Conservation (phyloP, 1,284 basidiomycete species). For the Tranzscheliella williamsii region DNA sequence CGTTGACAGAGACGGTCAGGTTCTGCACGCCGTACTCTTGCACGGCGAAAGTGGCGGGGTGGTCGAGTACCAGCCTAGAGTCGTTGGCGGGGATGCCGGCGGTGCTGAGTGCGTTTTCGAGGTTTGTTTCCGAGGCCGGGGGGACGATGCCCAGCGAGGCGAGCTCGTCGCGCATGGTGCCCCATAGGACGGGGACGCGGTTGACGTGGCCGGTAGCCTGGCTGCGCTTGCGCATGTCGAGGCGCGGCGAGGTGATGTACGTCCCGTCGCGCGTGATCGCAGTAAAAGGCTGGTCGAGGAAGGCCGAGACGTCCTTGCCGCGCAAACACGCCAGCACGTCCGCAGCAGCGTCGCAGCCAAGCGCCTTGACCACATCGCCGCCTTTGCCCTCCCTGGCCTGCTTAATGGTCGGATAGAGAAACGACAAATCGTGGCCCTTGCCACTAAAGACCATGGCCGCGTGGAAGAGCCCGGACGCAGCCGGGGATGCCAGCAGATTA, state of each 20-base stretch:
- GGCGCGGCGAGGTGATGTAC: conserved; percentile 16
- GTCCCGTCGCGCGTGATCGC: conserved; percentile 26
- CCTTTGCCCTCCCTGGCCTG: conserved; percentile 8
- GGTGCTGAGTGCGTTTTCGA: conserved; percentile 24
- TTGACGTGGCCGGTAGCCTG: conserved; percentile 23
- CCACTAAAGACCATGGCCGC: conserved; percentile 27
- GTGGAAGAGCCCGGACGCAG: conserved; percentile 25
- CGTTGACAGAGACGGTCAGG: conserved; percentile 28
- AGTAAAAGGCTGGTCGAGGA: conserved; percentile 9
- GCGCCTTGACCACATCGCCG: conserved; percentile 10
- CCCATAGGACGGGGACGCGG: conserved; percentile 40
- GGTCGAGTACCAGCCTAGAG: conserved; percentile 19
- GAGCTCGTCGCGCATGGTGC: conserved; percentile 43
- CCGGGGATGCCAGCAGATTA: conserved; percentile 27
- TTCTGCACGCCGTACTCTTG: conserved; percentile 23
- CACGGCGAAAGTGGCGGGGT: conserved; percentile 23
- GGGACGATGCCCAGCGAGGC: conserved; percentile 40
- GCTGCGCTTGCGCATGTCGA: conserved; percentile 24
- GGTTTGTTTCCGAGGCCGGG: conserved; percentile 17
- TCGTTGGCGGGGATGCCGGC: conserved; percentile 31
- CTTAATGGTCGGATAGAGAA: conserved; percentile 12
- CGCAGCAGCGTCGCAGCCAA: conserved; percentile 20
- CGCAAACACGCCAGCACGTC: conserved; percentile 39
- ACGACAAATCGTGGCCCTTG: conserved; percentile 12
- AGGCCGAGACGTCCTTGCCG: conserved; percentile 5